Conservation (phyloP, 1,284 basidiomycete genomes). For the Cryptococcus hybrid region DNA sequence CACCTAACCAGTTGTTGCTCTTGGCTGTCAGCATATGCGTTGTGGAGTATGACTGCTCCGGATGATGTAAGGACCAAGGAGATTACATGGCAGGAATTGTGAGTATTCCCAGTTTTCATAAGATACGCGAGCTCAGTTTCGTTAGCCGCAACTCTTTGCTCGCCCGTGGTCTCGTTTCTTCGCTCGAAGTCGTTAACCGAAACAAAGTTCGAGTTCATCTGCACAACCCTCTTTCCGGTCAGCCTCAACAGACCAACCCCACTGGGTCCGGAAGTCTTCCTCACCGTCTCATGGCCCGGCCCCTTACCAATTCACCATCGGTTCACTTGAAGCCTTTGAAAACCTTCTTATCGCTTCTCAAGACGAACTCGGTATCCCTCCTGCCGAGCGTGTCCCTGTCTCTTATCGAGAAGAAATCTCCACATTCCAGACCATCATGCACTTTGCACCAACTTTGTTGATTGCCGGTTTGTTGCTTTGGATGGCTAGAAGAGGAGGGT, state of each 20-base stretch:
- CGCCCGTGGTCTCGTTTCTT: conserved; percentile 94
- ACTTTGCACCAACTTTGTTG: conserved; percentile 91
- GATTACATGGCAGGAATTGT: conserved; percentile 98
- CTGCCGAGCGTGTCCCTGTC: conserved; percentile 91
- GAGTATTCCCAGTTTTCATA: conserved; percentile 15
- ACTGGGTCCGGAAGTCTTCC: conserved; percentile 23
- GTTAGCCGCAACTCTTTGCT: conserved; percentile 78
- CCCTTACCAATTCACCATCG: conserved; percentile 91
- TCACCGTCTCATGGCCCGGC: conserved; percentile 48
- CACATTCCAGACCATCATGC: conserved; percentile 74
- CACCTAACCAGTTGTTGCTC: conserved; percentile 46
- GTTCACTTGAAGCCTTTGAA: conserved; percentile 96
- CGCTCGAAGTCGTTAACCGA: conserved; percentile 89
- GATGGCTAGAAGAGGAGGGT: conserved; percentile 73
- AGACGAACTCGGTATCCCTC: conserved; percentile 85
- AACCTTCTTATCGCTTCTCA: conserved; percentile 92
- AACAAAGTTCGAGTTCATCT: conserved; percentile 64
- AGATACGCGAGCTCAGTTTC: neutral
- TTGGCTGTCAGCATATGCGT: conserved; percentile 35
- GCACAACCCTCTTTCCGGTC: conserved; percentile 40
- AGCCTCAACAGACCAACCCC: conserved; percentile 7
- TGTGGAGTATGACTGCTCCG: conserved; percentile 41
- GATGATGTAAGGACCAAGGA: conserved; percentile 59
- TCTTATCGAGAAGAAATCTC: conserved; percentile 95
- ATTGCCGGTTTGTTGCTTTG: conserved; percentile 88